Evolutionary conservation across 2,329 filamentous ascomycete species (phyloP).

Genomic region (Hypoxylon sp.): DNA sequence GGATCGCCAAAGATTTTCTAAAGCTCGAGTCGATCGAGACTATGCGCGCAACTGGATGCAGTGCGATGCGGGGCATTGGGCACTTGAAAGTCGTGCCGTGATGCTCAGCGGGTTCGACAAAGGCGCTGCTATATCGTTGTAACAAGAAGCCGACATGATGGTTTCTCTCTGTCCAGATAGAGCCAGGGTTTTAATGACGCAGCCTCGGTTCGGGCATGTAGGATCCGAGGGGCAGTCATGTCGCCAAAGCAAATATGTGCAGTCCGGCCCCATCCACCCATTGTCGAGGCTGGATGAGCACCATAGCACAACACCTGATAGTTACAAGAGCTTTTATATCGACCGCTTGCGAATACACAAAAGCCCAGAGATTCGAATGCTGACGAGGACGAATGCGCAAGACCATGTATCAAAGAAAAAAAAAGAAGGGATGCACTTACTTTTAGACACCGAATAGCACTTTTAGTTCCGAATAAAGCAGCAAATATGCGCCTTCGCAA

Average conservation of each 20-base stretch:
- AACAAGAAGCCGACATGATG: conserved; percentile 11
- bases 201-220: conserved; percentile 38
- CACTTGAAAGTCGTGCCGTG: conserved; percentile 20
- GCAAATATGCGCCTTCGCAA: conserved; percentile 42
- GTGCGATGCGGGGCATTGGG: conserved; percentile 40
- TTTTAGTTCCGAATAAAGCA: conserved; percentile 43
- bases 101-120: conserved; percentile 9
- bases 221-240: conserved; percentile 39
- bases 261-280: conserved; percentile 18
- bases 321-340: conserved; percentile 13
- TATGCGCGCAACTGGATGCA: conserved; percentile 31
- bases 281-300: conserved; percentile 14
- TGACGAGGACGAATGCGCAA: conserved; percentile 30
- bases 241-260: conserved; percentile 29
- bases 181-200: conserved; percentile 41
- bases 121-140: conserved; percentile 4
- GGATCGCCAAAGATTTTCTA: conserved; percentile 39
- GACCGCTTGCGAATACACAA: conserved; percentile 13
- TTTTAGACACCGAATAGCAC: conserved; percentile 61
- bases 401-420: conserved; percentile 9
- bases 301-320: conserved; percentile 4
- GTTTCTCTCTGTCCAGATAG: conserved; percentile 16
- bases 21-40: conserved; percentile 35
- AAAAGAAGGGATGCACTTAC: conserved; percentile 52
- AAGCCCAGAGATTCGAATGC: conserved; percentile 35